These are phyloP conservation scores for Fagus sylvatica DNA, from an alignment of 306 rosid genomes.

Conservation along the genomic window DNA sequence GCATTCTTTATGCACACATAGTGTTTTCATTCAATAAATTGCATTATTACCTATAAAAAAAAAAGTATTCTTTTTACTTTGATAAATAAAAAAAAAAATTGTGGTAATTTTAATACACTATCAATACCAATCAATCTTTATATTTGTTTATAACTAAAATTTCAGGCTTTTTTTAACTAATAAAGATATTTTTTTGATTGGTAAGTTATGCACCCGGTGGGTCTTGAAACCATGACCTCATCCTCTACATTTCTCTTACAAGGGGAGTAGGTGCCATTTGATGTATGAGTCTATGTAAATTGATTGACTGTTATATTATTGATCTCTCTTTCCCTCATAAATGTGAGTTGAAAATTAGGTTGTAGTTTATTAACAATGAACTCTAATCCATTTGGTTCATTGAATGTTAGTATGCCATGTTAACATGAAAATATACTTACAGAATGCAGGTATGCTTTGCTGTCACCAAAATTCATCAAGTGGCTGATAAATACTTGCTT, in stretches of 20 bases:
- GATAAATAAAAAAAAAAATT: constrained; percentile 4
- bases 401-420: background rate
- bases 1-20: no score
- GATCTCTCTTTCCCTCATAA: background rate
- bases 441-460: background rate
- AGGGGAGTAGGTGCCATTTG: background rate
- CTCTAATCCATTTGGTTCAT: background rate
- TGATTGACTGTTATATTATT: background rate
- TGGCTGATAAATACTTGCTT: background rate
- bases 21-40: no score
- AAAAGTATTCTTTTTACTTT: background rate
- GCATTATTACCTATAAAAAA: no score
- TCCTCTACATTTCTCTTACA: no score
- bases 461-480: background rate
- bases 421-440: background rate
- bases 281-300: background rate
- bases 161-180: background rate
- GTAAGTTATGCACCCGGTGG: no score
- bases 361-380: background rate
- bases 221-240: no score
- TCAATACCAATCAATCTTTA: background rate
- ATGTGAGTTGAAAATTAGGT: background rate
- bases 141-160: background rate
- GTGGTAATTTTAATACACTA: background rate
- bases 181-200: no score